Base-by-base conservation (phyloP, 2,329 filamentous ascomycete genomes). In the Myrmaecium sp. region DNA sequence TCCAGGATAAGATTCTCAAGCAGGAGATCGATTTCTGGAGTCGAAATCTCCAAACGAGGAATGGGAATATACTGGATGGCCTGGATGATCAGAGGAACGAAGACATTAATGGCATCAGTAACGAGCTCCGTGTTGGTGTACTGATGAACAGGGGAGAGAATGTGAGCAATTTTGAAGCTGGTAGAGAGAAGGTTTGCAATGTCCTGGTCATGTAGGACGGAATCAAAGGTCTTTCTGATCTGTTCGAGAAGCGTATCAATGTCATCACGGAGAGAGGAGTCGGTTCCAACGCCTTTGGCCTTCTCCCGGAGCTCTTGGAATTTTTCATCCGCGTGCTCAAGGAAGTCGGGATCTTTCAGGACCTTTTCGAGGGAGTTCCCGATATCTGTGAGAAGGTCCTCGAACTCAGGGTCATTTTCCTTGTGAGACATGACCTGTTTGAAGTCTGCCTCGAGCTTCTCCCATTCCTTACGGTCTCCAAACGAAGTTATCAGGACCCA, bases 1-100 rank as follows among this genome's bases (percentile, higher is more conserved):
- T 94, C 81, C 17, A 95, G 63, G 32, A 95, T 77, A 17, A 95
- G 60, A 36, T 92, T 94, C 45, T 95, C 86, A 3, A 95, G 57
- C 1, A 95, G 58, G 4, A 95, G 65, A 40, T 94, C 84, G 29
- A 92, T 62, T 17, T 79, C 72, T 0, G 83, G 84, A 3, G 75
- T 77, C 1, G 80, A 77, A 4, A 94, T 61, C 49, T 94, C 86
- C n/a, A 94, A 53, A 4, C 86, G 74, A 1, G 84, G 84, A 27
- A 95, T 89, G 0, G 86, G 86, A 4, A 95, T 58, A 51, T 82
- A 83, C 46, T 94, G 83, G 17, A 95, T 63, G 3, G 70, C 69
- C 36, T 80, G 65, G 30, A 94, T 66, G 4, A 83, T 43, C 8
- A 82, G 56, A 0, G 86, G 86, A 4, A 89, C 60, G 44, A 94